Base-by-base conservation (phyloP, 2,329 filamentous ascomycete genomes). In the Aurifilum marmelostoma region DNA sequence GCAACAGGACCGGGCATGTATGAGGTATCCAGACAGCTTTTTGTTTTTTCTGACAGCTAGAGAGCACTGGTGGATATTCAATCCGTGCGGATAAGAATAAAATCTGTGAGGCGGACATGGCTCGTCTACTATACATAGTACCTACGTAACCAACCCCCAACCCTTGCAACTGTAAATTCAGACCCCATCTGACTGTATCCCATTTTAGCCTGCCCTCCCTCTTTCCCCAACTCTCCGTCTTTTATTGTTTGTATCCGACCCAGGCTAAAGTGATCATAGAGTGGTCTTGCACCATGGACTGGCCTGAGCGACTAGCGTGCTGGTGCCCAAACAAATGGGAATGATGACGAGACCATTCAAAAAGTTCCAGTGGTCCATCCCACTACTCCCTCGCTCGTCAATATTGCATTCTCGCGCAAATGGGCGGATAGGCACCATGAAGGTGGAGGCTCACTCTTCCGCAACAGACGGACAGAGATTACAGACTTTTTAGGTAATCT, bases 11-110 rank as follows among this genome's bases (percentile, higher is more conserved):
- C 41, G 24, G 27, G 29, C 50, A 27, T 65, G 32, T 41, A 65
- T 59, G 24, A 59, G 61, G 62, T 62, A 62, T 18, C 29, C 56
- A 62, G 65, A 41, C 2, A 66, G 56, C n/a, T 52, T 50, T 27
- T 34, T 34, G 8, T 54, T 34, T 34, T 4, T 54, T 29, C 8
- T 24, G 50, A 54, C 5, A 32, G 52, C 24, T 14, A 29, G 27
- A 32, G 16, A 4, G 52, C 2, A 32, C 18, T 29, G 52, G 27
- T 27, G 18, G 16, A 29, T 7, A 27, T 32, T 27, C 24, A 29
- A 14, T 32, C 6, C 4, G 27, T 29, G 52, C 52, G 52, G 52
- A 18, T 27, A 56, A 29, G 52, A 47, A 47, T 47, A n/a, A 8
- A 47, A 9, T n/a, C 6, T 47, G 18, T 47, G 43, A 47, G 43